phyloP scores from a whole-genome alignment of 495 filamentous ascomycete species.

The Penicillium desertorum region DNA sequence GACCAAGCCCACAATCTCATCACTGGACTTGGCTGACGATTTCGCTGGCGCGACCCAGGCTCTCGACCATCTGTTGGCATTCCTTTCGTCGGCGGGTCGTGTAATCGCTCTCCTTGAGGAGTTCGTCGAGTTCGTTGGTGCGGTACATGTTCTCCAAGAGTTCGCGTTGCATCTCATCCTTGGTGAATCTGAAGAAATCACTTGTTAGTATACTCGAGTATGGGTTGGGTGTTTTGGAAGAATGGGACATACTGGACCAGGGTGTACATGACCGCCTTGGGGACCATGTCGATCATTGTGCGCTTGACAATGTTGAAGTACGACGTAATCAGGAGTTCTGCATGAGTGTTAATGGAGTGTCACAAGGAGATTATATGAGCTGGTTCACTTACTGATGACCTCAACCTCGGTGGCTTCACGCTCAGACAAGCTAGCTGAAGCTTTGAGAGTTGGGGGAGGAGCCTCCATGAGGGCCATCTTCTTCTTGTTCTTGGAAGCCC shows the following conservation, averaged over 20 bases:
- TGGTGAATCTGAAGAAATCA: conserved; percentile 65
- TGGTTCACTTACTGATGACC: conserved; percentile 85
- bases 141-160: conserved; percentile 98
- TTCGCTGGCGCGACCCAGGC: conserved; percentile 80
- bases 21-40: conserved; percentile 97
- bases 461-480: conserved; percentile 99
- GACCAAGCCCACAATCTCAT: conserved; percentile 11
- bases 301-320: conserved; percentile 98
- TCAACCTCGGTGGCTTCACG: conserved; percentile 93
- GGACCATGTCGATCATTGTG: conserved; percentile 99
- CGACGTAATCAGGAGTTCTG: conserved; percentile 90
- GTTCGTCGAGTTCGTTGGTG: conserved; percentile 80
- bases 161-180: conserved; percentile 98
- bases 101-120: conserved; percentile 98
- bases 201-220: neutral
- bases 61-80: conserved; percentile 99
- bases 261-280: conserved; percentile 98
- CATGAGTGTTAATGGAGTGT: conserved; percentile 8
- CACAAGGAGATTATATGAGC: no score
- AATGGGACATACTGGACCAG: conserved; percentile 76
- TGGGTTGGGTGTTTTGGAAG: no score
- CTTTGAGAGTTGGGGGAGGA: conserved; percentile 89
- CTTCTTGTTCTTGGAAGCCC: conserved; percentile 98
- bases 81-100: conserved; percentile 94
- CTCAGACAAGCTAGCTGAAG: conserved; percentile 87